phyloP scores from a whole-genome alignment of 345 rosid species.

The Adansonia digitata region DNA sequence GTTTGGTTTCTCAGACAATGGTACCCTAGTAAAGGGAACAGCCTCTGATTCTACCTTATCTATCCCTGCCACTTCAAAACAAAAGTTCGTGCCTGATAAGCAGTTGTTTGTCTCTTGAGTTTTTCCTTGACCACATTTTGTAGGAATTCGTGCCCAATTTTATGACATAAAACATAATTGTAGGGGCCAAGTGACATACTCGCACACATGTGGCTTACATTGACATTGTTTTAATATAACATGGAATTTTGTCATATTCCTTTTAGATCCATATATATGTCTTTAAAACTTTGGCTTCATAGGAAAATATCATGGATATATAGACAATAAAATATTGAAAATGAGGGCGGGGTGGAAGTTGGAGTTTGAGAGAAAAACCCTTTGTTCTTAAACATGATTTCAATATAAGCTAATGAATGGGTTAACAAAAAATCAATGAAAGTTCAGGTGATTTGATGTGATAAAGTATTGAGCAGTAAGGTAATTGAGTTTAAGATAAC shows the following conservation, averaged over 20 bases:
- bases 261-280: not conserved
- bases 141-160: conserved; percentile 35
- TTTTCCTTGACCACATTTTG: conserved; percentile 16
- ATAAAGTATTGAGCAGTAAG: not conserved
- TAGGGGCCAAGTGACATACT: conserved; percentile 26
- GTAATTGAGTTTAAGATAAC: not conserved
- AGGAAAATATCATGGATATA: not conserved
- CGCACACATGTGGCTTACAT: conserved; percentile 8
- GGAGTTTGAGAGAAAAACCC: not conserved
- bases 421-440: not conserved
- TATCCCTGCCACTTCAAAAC: conserved; percentile 35
- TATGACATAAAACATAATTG: conserved; percentile 15
- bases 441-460: not conserved
- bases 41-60: conserved; percentile 40
- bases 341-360: not conserved
- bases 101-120: conserved; percentile 18
- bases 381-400: not conserved
- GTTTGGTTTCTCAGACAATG: conserved; percentile 33
- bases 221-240: not conserved
- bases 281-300: not conserved
- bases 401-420: not conserved
- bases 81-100: conserved; percentile 16
- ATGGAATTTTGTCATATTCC: not conserved
- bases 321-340: not conserved
- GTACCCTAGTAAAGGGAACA: conserved; percentile 23